These are phyloP conservation scores for Talaromyces borbonicus DNA, from an alignment of 495 filamentous ascomycete species.

Conservation along the genomic window DNA sequence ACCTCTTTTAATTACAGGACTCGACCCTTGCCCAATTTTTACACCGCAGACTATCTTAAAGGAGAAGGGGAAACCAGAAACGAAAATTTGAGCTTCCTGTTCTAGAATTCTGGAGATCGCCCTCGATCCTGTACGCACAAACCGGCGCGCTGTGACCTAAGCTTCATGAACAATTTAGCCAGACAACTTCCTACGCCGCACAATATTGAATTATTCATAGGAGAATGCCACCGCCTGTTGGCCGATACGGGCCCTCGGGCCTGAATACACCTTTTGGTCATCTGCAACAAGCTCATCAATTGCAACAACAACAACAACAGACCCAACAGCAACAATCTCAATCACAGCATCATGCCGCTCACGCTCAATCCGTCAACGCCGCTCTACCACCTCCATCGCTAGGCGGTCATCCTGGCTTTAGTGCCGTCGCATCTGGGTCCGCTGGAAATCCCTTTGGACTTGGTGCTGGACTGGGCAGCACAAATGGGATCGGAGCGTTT, in stretches of 20 bases:
- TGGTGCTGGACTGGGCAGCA: constrained; percentile 33
- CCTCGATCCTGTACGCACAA: neutral
- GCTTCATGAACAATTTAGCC: constrained; percentile 16
- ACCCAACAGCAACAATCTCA: constrained; percentile 33
- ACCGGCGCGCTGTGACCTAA: neutral
- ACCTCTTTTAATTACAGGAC: too few species aligned
- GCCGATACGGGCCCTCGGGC: constrained; percentile 44
- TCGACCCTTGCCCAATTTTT: too few species aligned
- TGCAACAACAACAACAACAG: constrained; percentile 24
- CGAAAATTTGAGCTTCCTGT: too few species aligned
- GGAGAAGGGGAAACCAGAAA: too few species aligned
- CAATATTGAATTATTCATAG: constrained; percentile 5
- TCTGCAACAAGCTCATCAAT: constrained; percentile 34
- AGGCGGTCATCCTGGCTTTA: constrained; percentile 49
- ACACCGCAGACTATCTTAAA: too few species aligned
- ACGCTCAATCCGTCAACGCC: constrained; percentile 42
- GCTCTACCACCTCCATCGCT: constrained; percentile 52
- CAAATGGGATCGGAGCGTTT: constrained; percentile 51
- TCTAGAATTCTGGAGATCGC: neutral
- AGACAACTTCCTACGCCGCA: constrained; percentile 11
- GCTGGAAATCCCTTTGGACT: constrained; percentile 60
- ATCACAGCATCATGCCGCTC: constrained; percentile 39
- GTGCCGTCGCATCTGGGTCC: constrained; percentile 47
- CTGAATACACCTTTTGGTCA: constrained; percentile 42
- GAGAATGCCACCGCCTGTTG: constrained; percentile 32